Base-by-base conservation (phyloP, 1,139 yeast species). In the Tardiomyces digboiensis region DNA sequence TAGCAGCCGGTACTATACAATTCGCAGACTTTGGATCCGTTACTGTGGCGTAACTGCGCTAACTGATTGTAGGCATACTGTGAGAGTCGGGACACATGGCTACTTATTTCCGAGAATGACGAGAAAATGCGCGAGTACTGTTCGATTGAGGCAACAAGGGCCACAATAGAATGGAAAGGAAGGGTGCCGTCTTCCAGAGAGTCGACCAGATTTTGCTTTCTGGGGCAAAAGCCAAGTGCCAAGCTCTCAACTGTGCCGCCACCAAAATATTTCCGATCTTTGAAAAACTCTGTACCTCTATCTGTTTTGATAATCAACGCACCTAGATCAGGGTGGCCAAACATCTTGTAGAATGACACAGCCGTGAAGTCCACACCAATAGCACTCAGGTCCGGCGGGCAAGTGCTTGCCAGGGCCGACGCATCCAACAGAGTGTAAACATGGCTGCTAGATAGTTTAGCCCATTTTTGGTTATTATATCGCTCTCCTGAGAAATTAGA, bases 271-370 rank as follows among this genome's bases (percentile, higher is more conserved):
- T 45, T 49, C 26, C 65, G 56, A 1, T 47, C 39, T 2, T 44
- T 18, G 29, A 67, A 57, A 5, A 64, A 52, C 1, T 23, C 13
- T 4, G 20, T 37, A 0, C 56, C 61, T 1, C 47, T 40, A 0
- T 52, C 47, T 29, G 59, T 64, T 42, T 58, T 60, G 39, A 67
- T 60, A 2, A 70, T 49, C 39, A 70, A 51, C 2, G 66, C 72
- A 1, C 74, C 74, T 2, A 70, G 48, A 48, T 70, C 74, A 2
- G 75, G 75, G 22, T 56, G 55, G 1, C 75, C 74, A 51, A 68
- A 70, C 26, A 70, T 66, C 46, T 70, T 70, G 57, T 70, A 67
- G 44, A 70, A 66, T 2, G 74, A 70, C 3, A 68, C 48, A 13
- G 59, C 61, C 14, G 65, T 52, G 39, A 70, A 67, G 48, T 70